Percentiles rank a stretch among this genome's conserved stretches.
phyloP scores from a whole-genome alignment of 345 rosid genomes.

The Mallotus nudiflorus region DNA sequence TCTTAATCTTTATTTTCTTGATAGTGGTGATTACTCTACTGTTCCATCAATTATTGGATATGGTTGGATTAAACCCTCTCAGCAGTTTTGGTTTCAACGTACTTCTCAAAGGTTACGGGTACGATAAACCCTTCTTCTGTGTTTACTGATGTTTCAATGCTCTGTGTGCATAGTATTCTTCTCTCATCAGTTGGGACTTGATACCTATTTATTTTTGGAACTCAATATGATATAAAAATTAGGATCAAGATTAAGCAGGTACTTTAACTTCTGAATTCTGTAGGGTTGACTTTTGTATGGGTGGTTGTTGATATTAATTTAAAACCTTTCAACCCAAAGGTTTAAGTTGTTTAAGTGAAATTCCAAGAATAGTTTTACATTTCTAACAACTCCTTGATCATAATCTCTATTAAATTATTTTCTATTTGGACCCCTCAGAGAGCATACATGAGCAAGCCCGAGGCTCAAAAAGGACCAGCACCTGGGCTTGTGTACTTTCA shows the following conservation, averaged over 20 bases:
- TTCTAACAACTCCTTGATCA: background rate
- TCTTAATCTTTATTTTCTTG: conserved; percentile 82
- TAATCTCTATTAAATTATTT: background rate
- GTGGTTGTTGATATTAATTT: background rate
- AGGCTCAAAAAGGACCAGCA: conserved; percentile 58
- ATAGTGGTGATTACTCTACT: conserved; percentile 75
- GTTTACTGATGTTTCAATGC: background rate
- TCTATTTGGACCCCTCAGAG: conserved; percentile 37
- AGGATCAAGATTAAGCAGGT: background rate
- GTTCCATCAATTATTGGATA: conserved; percentile 63
- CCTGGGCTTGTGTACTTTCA: conserved; percentile 91
- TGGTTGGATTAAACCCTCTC: conserved; percentile 87
- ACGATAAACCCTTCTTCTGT: background rate
- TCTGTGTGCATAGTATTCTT: background rate
- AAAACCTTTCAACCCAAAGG: too few relatives aligned
- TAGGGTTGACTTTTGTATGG: background rate
- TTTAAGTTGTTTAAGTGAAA: too few relatives aligned
- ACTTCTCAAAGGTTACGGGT: conserved; percentile 75
- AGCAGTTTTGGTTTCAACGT: conserved; percentile 81
- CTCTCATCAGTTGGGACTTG: background rate
- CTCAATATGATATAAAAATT: too few relatives aligned
- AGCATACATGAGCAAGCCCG: conserved; percentile 56
- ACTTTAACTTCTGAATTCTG: background rate
- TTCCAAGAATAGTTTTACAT: too few relatives aligned
- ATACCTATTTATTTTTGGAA: too few relatives aligned